These are phyloP conservation scores for Rhynchospora pubera DNA, from an alignment of 176 grass and related monocot genomes.

Conservation along the genomic window DNA sequence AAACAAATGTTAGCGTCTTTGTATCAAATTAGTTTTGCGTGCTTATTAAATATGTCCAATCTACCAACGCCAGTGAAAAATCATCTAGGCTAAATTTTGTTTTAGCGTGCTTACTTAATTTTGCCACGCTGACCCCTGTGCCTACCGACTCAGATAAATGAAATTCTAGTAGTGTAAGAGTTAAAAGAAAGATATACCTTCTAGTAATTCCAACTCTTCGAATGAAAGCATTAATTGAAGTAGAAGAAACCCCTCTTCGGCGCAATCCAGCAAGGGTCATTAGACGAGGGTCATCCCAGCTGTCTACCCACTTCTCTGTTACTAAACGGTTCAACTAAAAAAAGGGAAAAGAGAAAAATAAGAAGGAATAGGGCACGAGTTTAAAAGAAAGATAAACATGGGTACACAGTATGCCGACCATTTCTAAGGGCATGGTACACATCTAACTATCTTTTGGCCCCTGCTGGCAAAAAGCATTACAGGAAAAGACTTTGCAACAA, in stretches of 20 bases:
- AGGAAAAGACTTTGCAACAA: neutral
- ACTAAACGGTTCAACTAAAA: slow-evolving; percentile 84
- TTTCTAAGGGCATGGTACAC: neutral
- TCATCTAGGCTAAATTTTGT: no score
- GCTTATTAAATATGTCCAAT: no score
- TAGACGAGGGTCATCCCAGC: slow-evolving; percentile 97
- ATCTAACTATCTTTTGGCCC: neutral
- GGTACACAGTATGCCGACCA: neutral
- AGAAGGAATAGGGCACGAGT: neutral
- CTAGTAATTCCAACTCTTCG: slow-evolving; percentile 93
- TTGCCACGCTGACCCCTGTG: no score
- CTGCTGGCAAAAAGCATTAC: neutral
- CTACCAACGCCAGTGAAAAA: no score
- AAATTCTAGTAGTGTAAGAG: neutral
- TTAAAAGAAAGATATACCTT: slow-evolving; percentile 46
- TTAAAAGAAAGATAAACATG: neutral
- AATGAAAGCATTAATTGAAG: slow-evolving; percentile 86
- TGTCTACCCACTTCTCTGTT: slow-evolving; percentile 89
- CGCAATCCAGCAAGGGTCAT: slow-evolving; percentile 87
- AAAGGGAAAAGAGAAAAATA: slow-evolving; percentile 12
- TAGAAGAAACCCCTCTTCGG: slow-evolving; percentile 73
- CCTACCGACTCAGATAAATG: no score
- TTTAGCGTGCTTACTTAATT: no score
- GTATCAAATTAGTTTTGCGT: no score
- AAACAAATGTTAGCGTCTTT: no score